Base-by-base conservation (phyloP, 768 basidiomycete species). In the Macrolepiota albuminosa region DNA sequence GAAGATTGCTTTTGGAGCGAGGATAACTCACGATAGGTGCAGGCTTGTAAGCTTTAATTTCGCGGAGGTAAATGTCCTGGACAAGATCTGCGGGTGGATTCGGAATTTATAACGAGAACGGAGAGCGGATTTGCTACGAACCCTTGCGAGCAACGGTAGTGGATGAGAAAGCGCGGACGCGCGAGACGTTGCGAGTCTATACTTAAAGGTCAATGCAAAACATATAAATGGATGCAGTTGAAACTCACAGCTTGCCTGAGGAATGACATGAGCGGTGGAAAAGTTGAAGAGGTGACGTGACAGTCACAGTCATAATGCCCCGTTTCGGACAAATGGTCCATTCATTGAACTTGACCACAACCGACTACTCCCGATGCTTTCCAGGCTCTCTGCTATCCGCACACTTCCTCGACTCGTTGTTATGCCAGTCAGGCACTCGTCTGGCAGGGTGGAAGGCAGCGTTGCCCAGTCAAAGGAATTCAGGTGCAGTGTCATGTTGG, bases 41-140 rank as follows among this genome's bases (percentile, higher is more conserved):
- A 43, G 91, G 81, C 80, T 93, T 96, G 85, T 95, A 98, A 5
- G 83, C 73, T 76, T 91, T 95, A 68, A 98, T 81, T 78, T 96
- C 90, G 69, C 82, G 86, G 66, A 98, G 67, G 76, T 98, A 98
- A 58, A 97, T 72, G 64, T 97, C 94, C 83, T 95, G 91, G 56
- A 98, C 81, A 70, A 95, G 80, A 80, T 97, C 95, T 97, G 71
- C 75, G 72, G 76, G 73, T 67, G 65, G 68, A 76, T 70, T 74
- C 76, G 77, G 75, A 69, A 74, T 74, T 66, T 69, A 65, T 58
- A 42, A 26, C 42, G 37, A 16, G 26, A 42, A 45, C 29, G 29
- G 10, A 46, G 39, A 46, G 45, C 45, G 8, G 40, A 34, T 33
- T 42, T 51, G 45, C 18, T 56, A 73, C 79, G 33, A 69, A 88